Percentiles rank a stretch among this genome's conserved stretches.
phyloP scores from a whole-genome alignment of 2,329 filamentous ascomycete species.

The Aspergillus awamori region DNA sequence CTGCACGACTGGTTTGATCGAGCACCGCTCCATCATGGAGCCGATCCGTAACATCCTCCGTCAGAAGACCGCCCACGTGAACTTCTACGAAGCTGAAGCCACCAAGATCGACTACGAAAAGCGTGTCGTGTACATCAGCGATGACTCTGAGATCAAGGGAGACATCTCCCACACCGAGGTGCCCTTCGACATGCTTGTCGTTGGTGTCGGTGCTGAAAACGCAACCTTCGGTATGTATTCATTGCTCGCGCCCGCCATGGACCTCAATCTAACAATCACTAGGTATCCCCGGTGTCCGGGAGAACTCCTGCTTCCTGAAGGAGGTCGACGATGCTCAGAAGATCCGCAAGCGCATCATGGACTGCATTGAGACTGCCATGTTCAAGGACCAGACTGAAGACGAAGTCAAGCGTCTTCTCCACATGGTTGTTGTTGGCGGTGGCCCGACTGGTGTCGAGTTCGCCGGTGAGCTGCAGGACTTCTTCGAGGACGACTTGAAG shows the following conservation, averaged over 20 bases:
- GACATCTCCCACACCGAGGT: conserved; percentile 81
- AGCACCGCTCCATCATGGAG: conserved; percentile 99
- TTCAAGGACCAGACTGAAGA: conserved; percentile 93
- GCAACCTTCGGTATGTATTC: conserved; percentile 78
- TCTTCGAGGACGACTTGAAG: conserved; percentile 97
- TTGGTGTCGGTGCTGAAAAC: conserved; percentile 97
- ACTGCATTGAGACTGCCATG: conserved; percentile 96
- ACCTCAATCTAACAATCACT: conserved; percentile 15
- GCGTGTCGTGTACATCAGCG: conserved; percentile 84
- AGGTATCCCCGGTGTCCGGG: conserved; percentile 87
- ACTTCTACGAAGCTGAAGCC: conserved; percentile 97
- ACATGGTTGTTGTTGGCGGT: conserved; percentile 96
- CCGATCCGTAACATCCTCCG: conserved; percentile 93
- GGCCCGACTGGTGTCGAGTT: conserved; percentile 98
- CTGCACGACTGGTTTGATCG: conserved; percentile 95
- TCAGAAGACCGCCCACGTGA: conserved; percentile 89
- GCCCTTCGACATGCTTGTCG: conserved; percentile 95
- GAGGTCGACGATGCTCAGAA: conserved; percentile 94
- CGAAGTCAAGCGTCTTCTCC: conserved; percentile 89
- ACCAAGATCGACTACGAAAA: conserved; percentile 92
- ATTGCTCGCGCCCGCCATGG: not conserved
- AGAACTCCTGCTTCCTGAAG: conserved; percentile 97
- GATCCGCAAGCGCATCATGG: conserved; percentile 99
- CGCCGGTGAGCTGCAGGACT: conserved; percentile 96
- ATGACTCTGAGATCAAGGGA: conserved; percentile 92